Percentiles rank a stretch among this genome's conserved stretches.
Conservation (phyloP, 2,329 filamentous ascomycete genomes). For the Colletotrichum graminicola region DNA sequence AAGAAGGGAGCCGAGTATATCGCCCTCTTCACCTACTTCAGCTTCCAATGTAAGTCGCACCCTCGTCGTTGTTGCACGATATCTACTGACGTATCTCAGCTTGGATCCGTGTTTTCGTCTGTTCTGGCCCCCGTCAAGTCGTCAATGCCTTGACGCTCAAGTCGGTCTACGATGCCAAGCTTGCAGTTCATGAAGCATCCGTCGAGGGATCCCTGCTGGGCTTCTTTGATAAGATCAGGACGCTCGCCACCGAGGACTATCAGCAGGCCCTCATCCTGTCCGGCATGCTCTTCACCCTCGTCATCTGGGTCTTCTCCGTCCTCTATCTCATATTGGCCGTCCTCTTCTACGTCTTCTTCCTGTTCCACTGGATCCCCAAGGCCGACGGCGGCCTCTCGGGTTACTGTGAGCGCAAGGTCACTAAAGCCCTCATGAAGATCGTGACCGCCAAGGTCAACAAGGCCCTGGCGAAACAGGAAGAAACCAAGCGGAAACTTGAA, state of each 20-base stretch:
- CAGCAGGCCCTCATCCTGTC: conserved; percentile 86
- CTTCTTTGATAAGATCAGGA: conserved; percentile 86
- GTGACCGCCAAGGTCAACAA: conserved; percentile 90
- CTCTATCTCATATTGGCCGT: conserved; percentile 80
- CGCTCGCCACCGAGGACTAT: conserved; percentile 78
- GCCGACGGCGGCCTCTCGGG: conserved; percentile 83
- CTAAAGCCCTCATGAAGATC: conserved; percentile 84
- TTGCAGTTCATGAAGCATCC: conserved; percentile 66
- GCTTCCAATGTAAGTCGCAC: conserved; percentile 65
- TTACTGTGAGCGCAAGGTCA: conserved; percentile 94
- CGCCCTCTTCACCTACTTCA: conserved; percentile 91
- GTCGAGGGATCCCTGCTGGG: conserved; percentile 75
- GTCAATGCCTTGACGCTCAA: conserved; percentile 92
- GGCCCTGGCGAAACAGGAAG: conserved; percentile 83
- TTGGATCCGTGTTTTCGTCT: conserved; percentile 89
- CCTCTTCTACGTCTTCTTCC: conserved; percentile 86
- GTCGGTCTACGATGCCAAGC: conserved; percentile 81
- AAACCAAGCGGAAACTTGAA: conserved; percentile 66
- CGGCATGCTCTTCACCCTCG: conserved; percentile 91
- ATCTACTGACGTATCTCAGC: conserved; percentile 59
- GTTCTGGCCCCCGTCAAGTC: conserved; percentile 91
- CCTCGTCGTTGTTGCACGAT: not conserved
- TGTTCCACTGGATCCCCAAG: conserved; percentile 91
- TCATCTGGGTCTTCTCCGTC: conserved; percentile 89
- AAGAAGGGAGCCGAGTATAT: conserved; percentile 92